Evolutionary conservation across 2,329 filamentous ascomycete species (phyloP).

Genomic region (Onygena corvina): DNA sequence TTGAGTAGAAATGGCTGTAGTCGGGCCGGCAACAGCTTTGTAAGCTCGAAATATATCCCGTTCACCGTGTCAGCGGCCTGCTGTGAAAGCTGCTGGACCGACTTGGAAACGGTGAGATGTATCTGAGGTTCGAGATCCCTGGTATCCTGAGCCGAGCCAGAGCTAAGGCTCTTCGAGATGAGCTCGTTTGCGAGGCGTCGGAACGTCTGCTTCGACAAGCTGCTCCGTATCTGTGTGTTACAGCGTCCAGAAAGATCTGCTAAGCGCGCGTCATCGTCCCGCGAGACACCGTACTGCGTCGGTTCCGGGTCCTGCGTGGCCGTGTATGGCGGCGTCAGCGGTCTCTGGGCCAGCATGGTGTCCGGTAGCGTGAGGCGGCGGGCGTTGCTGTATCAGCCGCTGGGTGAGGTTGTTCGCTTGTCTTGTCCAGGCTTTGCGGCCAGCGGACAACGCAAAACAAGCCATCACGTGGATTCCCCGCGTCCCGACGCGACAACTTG

Average conservation of each 20-base stretch:
- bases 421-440: background rate
- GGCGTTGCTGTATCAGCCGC: background rate
- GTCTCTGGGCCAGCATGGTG: slow-evolving; percentile 1
- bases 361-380: no score
- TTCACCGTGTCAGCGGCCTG: background rate
- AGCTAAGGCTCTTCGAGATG: background rate
- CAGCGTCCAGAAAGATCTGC: slow-evolving; percentile 2
- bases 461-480: background rate
- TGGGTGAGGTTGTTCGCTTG: background rate
- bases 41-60: slow-evolving; percentile 3
- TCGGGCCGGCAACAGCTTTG: background rate
- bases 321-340: slow-evolving; percentile 4
- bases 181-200: background rate
- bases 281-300: background rate
- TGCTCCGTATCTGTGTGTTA: slow-evolving; percentile 1
- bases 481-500: background rate
- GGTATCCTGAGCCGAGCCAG: background rate
- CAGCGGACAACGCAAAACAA: background rate
- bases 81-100: background rate
- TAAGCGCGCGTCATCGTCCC: background rate
- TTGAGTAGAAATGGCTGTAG: slow-evolving; percentile 1
- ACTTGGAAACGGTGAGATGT: background rate
- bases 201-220: background rate
- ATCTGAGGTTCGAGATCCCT: slow-evolving; percentile 3
- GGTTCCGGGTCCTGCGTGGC: slow-evolving; percentile 1